phyloP scores from a whole-genome alignment of 1,284 basidiomycete species.

The Sparassis latifolia region DNA sequence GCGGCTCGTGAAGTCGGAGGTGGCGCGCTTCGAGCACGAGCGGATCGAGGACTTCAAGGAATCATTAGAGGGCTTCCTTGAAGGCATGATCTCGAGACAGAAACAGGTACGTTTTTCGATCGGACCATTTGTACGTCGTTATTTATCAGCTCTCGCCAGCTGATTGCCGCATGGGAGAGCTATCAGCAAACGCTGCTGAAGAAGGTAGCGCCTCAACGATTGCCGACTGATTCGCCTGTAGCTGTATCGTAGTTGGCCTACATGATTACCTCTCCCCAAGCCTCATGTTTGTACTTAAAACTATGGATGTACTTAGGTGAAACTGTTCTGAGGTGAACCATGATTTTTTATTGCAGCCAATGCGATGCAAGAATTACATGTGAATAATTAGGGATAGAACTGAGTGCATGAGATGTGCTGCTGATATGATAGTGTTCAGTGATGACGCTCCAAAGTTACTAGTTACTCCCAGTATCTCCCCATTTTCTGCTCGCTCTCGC shows the following conservation, averaged over 20 bases:
- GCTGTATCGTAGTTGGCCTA: constrained; percentile 4
- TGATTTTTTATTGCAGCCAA: constrained; percentile 1
- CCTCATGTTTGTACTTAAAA: no score
- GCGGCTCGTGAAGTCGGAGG: constrained; percentile 84
- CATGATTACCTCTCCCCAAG: not conserved
- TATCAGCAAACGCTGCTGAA: constrained; percentile 66
- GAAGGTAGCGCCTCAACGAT: constrained; percentile 18
- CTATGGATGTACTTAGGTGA: no score
- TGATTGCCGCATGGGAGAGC: constrained; percentile 66
- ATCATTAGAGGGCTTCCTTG: constrained; percentile 70
- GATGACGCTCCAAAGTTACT: not conserved
- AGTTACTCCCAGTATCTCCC: constrained; percentile 69
- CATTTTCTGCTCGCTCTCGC: constrained; percentile 56
- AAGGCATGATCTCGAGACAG: constrained; percentile 78
- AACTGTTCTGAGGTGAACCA: not conserved
- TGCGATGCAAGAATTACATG: constrained; percentile 7
- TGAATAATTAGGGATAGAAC: not conserved
- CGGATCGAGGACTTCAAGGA: constrained; percentile 85
- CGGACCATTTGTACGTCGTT: not conserved
- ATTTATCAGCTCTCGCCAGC: constrained; percentile 29
- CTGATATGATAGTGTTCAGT: not conserved
- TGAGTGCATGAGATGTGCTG: constrained; percentile 3
- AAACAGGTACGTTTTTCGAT: constrained; percentile 52
- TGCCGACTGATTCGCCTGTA: constrained; percentile 9
- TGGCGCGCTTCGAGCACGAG: constrained; percentile 91